These are phyloP conservation scores for Paraglomus brasilianum DNA, from an alignment of 192 early-diverging fungal genomes.

Conservation along the genomic window DNA sequence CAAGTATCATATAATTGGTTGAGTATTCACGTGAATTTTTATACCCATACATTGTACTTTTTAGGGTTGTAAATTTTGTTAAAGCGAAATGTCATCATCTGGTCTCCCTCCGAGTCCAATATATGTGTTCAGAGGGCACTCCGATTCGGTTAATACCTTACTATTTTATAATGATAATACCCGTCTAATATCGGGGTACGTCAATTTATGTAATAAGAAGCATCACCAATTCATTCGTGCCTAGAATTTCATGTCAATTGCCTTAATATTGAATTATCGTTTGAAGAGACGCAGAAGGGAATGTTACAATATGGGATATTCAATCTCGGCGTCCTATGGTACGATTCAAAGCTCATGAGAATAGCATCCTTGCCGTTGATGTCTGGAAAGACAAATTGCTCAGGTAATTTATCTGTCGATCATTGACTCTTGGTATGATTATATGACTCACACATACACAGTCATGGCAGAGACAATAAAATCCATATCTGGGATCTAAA, in stretches of 20 bases:
- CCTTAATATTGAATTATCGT: not conserved
- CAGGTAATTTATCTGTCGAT: constrained; percentile 3
- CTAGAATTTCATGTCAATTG: not conserved
- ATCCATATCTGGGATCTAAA: constrained; percentile 41
- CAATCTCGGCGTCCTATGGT: not conserved
- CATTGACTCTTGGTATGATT: not conserved
- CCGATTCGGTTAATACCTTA: constrained; percentile 37
- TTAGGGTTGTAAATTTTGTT: no score
- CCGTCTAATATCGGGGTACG: constrained; percentile 38
- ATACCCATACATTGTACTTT: no score
- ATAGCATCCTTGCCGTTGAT: constrained; percentile 10
- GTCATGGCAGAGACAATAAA: constrained; percentile 43
- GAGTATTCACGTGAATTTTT: no score
- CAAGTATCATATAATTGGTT: no score
- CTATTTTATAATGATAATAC: constrained; percentile 40
- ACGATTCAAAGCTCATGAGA: constrained; percentile 25
- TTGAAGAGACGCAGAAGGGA: constrained; percentile 9
- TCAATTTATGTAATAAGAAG: constrained; percentile 27
- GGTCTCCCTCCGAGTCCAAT: constrained; percentile 36
- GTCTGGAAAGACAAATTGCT: constrained; percentile 15
- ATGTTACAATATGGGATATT: constrained; percentile 20
- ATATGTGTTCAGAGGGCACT: constrained; percentile 46
- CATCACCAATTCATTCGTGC: constrained; percentile 16
- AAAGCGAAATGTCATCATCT: no score
- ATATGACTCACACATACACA: constrained; percentile 25